These are phyloP conservation scores for Camellia sinensis DNA, from an alignment of 148 eudicot species.

Conservation along the genomic window DNA sequence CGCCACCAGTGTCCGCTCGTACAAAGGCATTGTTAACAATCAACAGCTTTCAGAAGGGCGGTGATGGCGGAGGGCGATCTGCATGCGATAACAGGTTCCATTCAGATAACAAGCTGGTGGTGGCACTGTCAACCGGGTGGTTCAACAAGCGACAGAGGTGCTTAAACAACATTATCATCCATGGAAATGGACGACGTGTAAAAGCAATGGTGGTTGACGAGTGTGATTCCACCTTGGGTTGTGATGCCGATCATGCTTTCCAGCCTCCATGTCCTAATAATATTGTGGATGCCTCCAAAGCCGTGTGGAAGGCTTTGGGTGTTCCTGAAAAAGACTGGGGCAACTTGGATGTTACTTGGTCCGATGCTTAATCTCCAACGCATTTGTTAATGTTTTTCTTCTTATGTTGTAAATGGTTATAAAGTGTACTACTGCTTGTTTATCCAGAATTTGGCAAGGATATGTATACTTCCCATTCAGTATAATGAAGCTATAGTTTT, in stretches of 20 bases:
- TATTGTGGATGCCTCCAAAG: slow-evolving; percentile 37
- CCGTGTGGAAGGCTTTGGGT: slow-evolving; percentile 42
- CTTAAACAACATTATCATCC: background rate
- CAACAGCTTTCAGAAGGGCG: background rate
- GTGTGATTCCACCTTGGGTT: slow-evolving; percentile 12
- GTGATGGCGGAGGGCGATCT: background rate
- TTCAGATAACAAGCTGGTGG: background rate
- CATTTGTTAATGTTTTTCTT: too few species aligned
- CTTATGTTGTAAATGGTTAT: too few species aligned
- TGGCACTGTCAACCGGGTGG: slow-evolving; percentile 11
- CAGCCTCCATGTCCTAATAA: slow-evolving; percentile 25
- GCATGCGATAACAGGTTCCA: background rate
- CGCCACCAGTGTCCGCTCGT: background rate
- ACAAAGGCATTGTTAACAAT: background rate
- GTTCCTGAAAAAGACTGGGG: slow-evolving; percentile 31
- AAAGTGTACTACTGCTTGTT: too few species aligned
- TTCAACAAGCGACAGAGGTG: background rate
- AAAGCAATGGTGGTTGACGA: slow-evolving; percentile 5
- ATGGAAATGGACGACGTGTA: slow-evolving; percentile 1
- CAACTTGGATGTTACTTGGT: slow-evolving; percentile 4
- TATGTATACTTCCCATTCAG: too few species aligned
- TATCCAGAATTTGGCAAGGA: too few species aligned
- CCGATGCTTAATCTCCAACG: too few species aligned
- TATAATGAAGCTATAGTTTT: too few species aligned
- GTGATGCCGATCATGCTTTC: slow-evolving; percentile 7